These are phyloP conservation scores for Gleditsia sinensis DNA, from an alignment of 306 rosid genomes.

Conservation along the genomic window DNA sequence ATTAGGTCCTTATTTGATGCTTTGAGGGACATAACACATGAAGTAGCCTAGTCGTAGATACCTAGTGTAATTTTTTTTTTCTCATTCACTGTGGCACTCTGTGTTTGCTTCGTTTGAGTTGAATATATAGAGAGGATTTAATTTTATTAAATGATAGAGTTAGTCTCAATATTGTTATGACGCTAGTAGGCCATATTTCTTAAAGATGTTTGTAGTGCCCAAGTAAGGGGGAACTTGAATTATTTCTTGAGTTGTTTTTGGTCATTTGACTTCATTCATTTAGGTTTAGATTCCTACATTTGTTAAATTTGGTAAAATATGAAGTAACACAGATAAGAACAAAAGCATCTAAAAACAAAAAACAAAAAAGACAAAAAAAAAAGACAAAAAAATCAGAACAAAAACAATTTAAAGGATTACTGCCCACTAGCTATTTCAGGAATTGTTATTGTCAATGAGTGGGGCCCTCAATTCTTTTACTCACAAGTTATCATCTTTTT, in stretches of 20 bases:
- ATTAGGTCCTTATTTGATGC: conserved; percentile 9
- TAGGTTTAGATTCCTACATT: neutral
- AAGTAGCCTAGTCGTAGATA: neutral
- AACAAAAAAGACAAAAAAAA: neutral
- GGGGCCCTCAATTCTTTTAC: neutral
- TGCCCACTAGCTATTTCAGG: neutral
- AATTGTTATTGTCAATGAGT: neutral
- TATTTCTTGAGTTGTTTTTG: conserved; percentile 14
- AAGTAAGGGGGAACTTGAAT: conserved; percentile 10
- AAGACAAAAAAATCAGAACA: neutral
- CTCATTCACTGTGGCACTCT: neutral
- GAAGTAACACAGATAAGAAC: neutral
- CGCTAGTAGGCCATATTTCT: neutral
- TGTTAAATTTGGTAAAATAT: neutral
- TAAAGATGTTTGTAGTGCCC: conserved; percentile 15
- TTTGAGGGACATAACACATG: neutral
- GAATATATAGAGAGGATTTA: neutral
- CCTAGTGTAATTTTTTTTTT: neutral
- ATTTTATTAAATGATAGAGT: neutral
- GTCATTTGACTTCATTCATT: neutral
- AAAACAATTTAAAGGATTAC: neutral
- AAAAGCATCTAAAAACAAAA: neutral
- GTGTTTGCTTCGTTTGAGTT: conserved; percentile 1
- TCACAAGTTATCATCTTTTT: neutral
- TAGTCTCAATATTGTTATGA: neutral